Base-by-base conservation (phyloP, 192 early-diverging fungal genomes). In the Ambispora gerdemannii region DNA sequence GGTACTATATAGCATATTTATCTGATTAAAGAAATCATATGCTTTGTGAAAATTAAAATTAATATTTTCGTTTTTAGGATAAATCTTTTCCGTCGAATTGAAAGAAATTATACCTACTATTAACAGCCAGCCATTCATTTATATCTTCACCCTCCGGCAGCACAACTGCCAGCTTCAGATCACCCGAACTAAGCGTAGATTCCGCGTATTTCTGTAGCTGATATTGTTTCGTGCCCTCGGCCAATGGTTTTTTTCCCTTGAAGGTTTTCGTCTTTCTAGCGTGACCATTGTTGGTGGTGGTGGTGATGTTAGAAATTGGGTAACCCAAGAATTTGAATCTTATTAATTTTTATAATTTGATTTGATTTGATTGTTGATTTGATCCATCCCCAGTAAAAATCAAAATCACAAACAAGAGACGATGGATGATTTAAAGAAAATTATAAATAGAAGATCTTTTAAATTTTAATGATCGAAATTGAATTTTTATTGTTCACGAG, bases 1-100 rank as follows among this genome's bases (percentile, higher is more conserved):
- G 8, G 90, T 87, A 62, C 91, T 93, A 76, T 93, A 98, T 8
- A 98, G 79, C 88, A 97, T 88, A 79, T 96, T 96, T 64, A 94
- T 88, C 78, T 98, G 96, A 83, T 95, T 95, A 80, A 91, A 96
- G 77, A 98, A 98, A 78, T 98, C 96, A 10, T 93, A 91, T 2
- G 91, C 83, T 82, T 43, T 13, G 72, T 32, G 50, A 31, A 35
- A 63, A 50, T 22, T 47, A 35, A 63, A 35, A 25, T 11, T 19
- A 38, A 30, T 52, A 32, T 8, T 62, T 34, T 11, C 17, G 28
- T 25, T 59, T 34, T 55, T 38, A 31, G 8, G 0, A n/a, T n/a
- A n/a, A n/a, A n/a, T n/a, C n/a, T n/a, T n/a, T n/a, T n/a, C n/a
- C 0, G 58, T 6, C 17, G 24, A 38, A 55, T 7, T 13, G 3